Evolutionary conservation across 2,329 filamentous ascomycete species (phyloP).

Genomic region (Cryphonectria parasitica): DNA sequence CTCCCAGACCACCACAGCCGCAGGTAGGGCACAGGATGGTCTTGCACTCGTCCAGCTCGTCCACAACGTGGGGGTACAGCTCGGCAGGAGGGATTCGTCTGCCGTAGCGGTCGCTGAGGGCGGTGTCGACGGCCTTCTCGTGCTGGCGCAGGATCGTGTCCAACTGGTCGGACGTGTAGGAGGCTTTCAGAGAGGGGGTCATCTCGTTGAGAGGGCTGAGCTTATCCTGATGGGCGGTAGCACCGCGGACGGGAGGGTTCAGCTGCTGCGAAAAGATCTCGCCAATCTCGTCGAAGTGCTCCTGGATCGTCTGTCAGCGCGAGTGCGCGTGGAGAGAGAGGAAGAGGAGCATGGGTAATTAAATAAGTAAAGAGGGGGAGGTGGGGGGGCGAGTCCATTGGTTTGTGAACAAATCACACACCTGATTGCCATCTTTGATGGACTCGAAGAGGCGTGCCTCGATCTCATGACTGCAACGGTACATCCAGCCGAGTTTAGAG

Average conservation of each 20-base stretch:
- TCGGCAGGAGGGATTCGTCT: background rate
- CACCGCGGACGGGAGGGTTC: slow-evolving; percentile 43
- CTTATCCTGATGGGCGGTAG: slow-evolving; percentile 46
- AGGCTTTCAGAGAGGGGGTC: slow-evolving; percentile 44
- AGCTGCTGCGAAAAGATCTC: slow-evolving; percentile 39
- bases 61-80: slow-evolving; percentile 21
- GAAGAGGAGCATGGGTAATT: background rate
- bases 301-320: slow-evolving; percentile 21
- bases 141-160: slow-evolving; percentile 53
- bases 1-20: slow-evolving; percentile 43
- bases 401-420: slow-evolving; percentile 29
- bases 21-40: slow-evolving; percentile 56
- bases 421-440: slow-evolving; percentile 29
- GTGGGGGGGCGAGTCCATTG: background rate
- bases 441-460: slow-evolving; percentile 47
- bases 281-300: slow-evolving; percentile 43
- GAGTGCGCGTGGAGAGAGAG: slow-evolving; percentile 34
- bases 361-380: too few relatives aligned
- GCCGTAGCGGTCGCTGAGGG: slow-evolving; percentile 29
- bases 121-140: slow-evolving; percentile 38
- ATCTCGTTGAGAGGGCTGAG: slow-evolving; percentile 52
- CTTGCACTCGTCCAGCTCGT: slow-evolving; percentile 49
- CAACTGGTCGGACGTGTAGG: slow-evolving; percentile 54
- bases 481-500: slow-evolving; percentile 71
- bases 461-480: slow-evolving; percentile 70